A percentile compares a stretch with the other conserved stretches of the same genome.
Evolutionary conservation across 495 filamentous ascomycete species (phyloP).

Genomic region (Annulohypoxylon nitens): DNA sequence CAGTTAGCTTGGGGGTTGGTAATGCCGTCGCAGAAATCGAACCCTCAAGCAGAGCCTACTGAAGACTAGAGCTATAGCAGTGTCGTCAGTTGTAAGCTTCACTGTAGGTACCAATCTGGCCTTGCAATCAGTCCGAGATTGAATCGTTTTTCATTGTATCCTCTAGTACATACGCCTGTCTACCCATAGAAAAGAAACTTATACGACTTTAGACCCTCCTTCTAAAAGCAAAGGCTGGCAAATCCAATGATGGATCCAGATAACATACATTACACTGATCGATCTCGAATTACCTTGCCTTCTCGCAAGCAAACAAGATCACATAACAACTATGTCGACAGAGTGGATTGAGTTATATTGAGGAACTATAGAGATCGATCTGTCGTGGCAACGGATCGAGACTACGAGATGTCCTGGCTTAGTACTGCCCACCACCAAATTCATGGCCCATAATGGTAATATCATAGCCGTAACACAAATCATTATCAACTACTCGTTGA

Average conservation of each 20-base stretch:
- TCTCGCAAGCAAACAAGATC: not conserved
- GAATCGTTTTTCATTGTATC: not conserved
- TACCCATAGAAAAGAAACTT: not conserved
- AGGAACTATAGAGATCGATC: not conserved
- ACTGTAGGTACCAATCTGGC: not conserved
- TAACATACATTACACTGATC: no score
- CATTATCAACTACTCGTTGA: not conserved
- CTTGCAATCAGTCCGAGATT: not conserved
- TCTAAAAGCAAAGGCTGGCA: no score
- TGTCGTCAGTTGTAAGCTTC: not conserved
- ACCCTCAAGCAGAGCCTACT: not conserved
- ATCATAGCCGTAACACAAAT: not conserved
- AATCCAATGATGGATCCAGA: no score
- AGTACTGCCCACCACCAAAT: not conserved
- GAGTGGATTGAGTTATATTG: not conserved
- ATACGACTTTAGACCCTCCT: no score
- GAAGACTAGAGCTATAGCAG: not conserved
- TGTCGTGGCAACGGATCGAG: not conserved
- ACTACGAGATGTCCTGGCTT: not conserved
- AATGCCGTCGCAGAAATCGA: not conserved
- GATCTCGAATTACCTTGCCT: no score
- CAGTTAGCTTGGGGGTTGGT: not conserved
- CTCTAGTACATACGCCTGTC: not conserved
- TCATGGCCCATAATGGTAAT: not conserved
- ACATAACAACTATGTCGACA: not conserved